Evolutionary conservation across 345 rosid genomes (phyloP), one percentile per base, ranked within the genome.

Genomic region (Iberis pinnata): DNA sequence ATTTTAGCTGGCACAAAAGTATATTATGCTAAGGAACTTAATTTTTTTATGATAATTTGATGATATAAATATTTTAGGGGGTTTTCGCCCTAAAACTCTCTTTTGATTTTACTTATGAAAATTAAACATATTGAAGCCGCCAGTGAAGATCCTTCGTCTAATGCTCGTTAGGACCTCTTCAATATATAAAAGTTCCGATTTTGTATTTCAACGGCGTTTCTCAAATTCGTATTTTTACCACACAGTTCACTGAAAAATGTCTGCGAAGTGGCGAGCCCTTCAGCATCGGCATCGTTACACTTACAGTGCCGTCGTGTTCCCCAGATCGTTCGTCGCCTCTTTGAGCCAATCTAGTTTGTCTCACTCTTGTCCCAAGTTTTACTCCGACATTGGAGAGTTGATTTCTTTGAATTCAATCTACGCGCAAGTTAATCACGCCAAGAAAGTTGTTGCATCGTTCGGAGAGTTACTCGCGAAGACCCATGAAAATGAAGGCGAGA

Each of bases 251-350:
- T 8, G 41, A 24, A 69, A 20, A 27, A 90, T 90, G 98, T 90
- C 98, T 2, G 89, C 96, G 9, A 90, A 90, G 67, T 87, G 98
- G 96, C 83, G 98, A 51, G 96, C 98, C 32, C 45, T 87, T 40
- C 98, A 90, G 73, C 93, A 90, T 49, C 89, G 98, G 54, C 98
- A 90, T 70, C 95, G 95, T 29, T 90, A 80, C 71, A 90, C 95
- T 13, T 84, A 90, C 83, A 80, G 75, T 65, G 87, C 92, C n/a
- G 76, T 90, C 43, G 52, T 77, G 18, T 90, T 82, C 74, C 88
- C 96, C 2, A 60, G 71, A 38, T 54, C 76, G 11, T 87, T 70
- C 66, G 20, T 65, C 5, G 75, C 71, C 13, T 70, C 79, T 43
- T 66, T 89, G 24, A 69, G 50, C 61, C 73, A 63, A 19, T 74